A percentile compares a stretch with the other conserved stretches of the same genome.
Evolutionary conservation across 768 basidiomycete genomes (phyloP).

Genomic region (Amyloporia xantha): DNA sequence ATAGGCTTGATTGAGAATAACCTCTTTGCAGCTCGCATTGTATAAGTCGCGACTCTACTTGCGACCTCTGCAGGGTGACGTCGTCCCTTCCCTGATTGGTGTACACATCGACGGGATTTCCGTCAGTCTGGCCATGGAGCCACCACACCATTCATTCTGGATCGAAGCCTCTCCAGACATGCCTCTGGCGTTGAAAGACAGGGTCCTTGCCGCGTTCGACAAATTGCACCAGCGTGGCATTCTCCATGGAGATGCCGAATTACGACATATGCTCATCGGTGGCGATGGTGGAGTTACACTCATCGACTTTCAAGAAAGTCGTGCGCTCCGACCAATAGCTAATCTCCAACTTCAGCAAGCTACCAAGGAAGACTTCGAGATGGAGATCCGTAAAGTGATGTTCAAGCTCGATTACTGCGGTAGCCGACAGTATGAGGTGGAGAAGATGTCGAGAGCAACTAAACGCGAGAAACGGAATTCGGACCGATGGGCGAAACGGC

Average conservation of each 20-base stretch:
- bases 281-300: constrained; percentile 37
- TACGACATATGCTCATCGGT: constrained; percentile 19
- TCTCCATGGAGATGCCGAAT: constrained; percentile 25
- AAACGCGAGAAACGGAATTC: too few relatives aligned
- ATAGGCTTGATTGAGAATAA: constrained; percentile 1
- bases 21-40: constrained; percentile 39
- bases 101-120: constrained; percentile 34
- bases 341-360: constrained; percentile 31
- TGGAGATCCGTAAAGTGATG: constrained; percentile 52
- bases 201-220: constrained; percentile 43
- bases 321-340: constrained; percentile 23
- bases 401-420: constrained; percentile 43
- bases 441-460: constrained; percentile 27
- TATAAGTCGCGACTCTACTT: constrained; percentile 43
- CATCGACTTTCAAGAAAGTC: constrained; percentile 46
- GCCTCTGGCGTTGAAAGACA: constrained; percentile 47
- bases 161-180: constrained; percentile 52
- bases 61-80: constrained; percentile 42
- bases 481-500: constrained; percentile 13
- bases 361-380: constrained; percentile 33
- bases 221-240: constrained; percentile 32
- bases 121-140: constrained; percentile 43
- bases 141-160: constrained; percentile 56
- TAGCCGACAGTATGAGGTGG: constrained; percentile 30
- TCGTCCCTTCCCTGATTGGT: constrained; percentile 48